Base-by-base conservation (phyloP, 2,329 filamentous ascomycete genomes). In the Sclerotinia nivalis region DNA sequence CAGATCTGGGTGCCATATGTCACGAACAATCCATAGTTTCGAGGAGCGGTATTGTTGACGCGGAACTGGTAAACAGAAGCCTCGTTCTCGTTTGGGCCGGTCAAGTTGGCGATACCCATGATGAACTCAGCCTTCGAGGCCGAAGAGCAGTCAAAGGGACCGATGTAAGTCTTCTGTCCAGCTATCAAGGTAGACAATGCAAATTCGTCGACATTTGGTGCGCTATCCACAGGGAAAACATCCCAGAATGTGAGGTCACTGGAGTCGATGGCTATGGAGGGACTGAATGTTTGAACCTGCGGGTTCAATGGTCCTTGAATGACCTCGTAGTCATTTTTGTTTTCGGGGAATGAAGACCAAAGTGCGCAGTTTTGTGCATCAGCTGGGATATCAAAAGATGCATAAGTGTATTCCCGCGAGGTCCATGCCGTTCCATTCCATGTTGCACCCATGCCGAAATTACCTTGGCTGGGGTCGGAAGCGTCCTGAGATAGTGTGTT, bases 401-500 rank as follows among this genome's bases (percentile, higher is more conserved):
- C 59, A 62, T 62, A 62, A 6, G 59, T 62, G 12, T 62, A 62
- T n/a, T 62, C 25, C 7, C 43, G 43, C 28, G 59, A 62, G 43
- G 59, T 34, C 43, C 59, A 62, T 34, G 43, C 43, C 22, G 18
- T 62, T 34, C 43, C 43, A n/a, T 62, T 47, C 59, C 59, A 62
- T n/a, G 59, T 62, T 62, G 59, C 28, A n/a, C 59, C 59, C 20
- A 62, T 62, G 28, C 43, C 59, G 34, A 49, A 47, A 34, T 62
- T 34, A 31, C 59, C 59, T 62, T 62, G 40, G 9, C 20, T 28
- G 18, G 40, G 58, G 18, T 60, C 58, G 18, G 58, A 60, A 47
- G 40, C 15, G 9, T 45, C 40, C 9, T 45, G 6, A 22, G 59
- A 4, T n/a, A 62, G 12, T 34, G 59, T 62, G 28, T 62, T 62